Percentiles rank a stretch among this genome's conserved stretches.
phyloP scores from a whole-genome alignment of 1,284 basidiomycete species.

The Cryptococcus sp. region DNA sequence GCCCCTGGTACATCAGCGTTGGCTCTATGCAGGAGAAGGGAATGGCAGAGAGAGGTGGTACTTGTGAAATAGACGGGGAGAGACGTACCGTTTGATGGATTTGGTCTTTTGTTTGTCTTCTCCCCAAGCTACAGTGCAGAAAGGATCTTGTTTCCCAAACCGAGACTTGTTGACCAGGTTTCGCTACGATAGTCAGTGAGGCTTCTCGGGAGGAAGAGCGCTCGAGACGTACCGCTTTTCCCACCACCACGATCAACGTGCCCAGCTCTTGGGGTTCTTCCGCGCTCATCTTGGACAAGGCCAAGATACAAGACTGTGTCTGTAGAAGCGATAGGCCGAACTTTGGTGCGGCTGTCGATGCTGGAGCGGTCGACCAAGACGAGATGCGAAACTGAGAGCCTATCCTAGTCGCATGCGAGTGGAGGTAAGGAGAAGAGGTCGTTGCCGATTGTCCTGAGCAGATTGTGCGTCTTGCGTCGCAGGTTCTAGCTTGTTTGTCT shows the following conservation, averaged over 20 bases:
- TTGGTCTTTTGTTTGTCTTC: constrained; percentile 78
- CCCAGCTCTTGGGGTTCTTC: constrained; percentile 65
- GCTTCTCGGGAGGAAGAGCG: neutral
- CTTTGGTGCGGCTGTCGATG: too few relatives aligned
- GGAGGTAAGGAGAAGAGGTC: too few relatives aligned
- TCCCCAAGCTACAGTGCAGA: constrained; percentile 73
- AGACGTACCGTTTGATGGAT: constrained; percentile 77
- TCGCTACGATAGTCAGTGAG: constrained; percentile 54
- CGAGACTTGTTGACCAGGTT: constrained; percentile 89
- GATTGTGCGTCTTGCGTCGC: too few relatives aligned
- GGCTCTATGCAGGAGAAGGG: neutral
- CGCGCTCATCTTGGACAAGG: neutral
- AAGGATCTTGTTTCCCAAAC: constrained; percentile 97
- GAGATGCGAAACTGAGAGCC: too few relatives aligned
- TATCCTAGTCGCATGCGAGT: too few relatives aligned
- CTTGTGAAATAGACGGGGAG: too few relatives aligned
- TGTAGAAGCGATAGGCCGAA: too few relatives aligned
- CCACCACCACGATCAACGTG: constrained; percentile 88
- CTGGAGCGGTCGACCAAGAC: too few relatives aligned
- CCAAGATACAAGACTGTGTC: too few relatives aligned
- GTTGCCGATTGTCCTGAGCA: too few relatives aligned
- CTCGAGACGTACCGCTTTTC: constrained; percentile 74
- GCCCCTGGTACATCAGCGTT: constrained; percentile 52
- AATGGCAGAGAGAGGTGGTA: neutral
- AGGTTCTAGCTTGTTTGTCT: too few relatives aligned